Conservation (phyloP, 768 basidiomycete species). For the Mrakia gelida region DNA sequence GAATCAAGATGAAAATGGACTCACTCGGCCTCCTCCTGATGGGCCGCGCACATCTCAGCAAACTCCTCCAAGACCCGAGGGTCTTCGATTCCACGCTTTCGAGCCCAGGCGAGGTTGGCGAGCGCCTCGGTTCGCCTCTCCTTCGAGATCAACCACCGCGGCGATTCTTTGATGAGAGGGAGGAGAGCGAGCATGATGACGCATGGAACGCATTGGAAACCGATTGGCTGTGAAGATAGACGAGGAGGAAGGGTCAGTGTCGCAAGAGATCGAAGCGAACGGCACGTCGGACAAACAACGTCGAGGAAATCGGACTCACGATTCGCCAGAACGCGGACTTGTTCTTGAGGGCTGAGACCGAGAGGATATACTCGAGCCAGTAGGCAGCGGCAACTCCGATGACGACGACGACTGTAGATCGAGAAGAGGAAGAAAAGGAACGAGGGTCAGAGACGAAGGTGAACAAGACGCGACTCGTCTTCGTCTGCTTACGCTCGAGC, state of each 20-base stretch:
- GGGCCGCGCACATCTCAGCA: slow-evolving; percentile 71
- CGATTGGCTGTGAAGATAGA: slow-evolving; percentile 39
- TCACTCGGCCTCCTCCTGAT: slow-evolving; percentile 61
- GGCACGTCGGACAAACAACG: not conserved
- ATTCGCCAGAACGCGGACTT: slow-evolving; percentile 29
- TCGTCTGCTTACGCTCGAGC: too few relatives aligned
- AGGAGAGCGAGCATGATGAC: slow-evolving; percentile 44
- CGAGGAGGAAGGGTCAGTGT: not conserved
- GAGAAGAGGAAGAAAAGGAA: not conserved
- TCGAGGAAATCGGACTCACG: not conserved
- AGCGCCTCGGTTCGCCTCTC: slow-evolving; percentile 47
- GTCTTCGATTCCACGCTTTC: slow-evolving; percentile 44
- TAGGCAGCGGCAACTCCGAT: slow-evolving; percentile 66
- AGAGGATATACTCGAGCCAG: slow-evolving; percentile 36
- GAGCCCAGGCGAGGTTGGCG: slow-evolving; percentile 51
- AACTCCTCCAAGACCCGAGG: slow-evolving; percentile 44
- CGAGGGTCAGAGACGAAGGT: not conserved
- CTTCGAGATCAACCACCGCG: slow-evolving; percentile 46
- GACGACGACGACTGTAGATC: slow-evolving; percentile 60
- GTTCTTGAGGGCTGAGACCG: slow-evolving; percentile 22
- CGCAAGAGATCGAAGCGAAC: too few relatives aligned
- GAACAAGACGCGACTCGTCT: not conserved
- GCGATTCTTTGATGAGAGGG: slow-evolving; percentile 36
- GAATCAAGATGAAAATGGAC: not conserved
- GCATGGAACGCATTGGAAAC: slow-evolving; percentile 44